Conservation (phyloP, 225 moss, liverwort and hornwort genomes). For the Polytrichum commune region DNA sequence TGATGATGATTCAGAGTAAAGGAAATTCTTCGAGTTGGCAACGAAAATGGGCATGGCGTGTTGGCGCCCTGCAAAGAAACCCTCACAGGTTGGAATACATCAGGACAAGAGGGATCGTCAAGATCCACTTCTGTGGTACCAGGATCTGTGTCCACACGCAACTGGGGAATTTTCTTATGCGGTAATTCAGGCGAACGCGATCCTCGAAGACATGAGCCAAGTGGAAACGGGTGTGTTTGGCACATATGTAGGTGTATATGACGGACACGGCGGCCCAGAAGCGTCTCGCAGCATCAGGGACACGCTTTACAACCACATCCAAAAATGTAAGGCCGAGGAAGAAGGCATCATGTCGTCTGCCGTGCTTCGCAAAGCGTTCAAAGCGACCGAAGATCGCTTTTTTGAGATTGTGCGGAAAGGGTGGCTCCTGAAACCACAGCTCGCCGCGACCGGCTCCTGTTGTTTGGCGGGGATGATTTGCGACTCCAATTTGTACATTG, state of each 20-base stretch:
- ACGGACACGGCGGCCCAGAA: conserved; percentile 97
- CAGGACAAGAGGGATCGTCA: conserved; percentile 70
- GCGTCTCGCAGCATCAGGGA: conserved; percentile 86
- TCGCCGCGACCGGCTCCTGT: conserved; percentile 92
- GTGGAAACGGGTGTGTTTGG: conserved; percentile 84
- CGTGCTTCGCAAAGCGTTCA: conserved; percentile 69
- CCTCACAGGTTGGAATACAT: conserved; percentile 36
- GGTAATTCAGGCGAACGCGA: conserved; percentile 89
- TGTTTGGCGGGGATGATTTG: conserved; percentile 75
- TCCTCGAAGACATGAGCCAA: conserved; percentile 88
- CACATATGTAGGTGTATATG: conserved; percentile 90
- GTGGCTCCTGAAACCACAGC: conserved; percentile 80
- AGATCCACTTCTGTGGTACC: conserved; percentile 86
- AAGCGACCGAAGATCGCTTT: conserved; percentile 75
- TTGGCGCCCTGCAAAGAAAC: conserved; percentile 80
- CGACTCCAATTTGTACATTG: conserved; percentile 74
- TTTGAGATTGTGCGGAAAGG: conserved; percentile 57
- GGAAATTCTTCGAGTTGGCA: conserved; percentile 87
- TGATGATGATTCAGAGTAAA: conserved; percentile 13
- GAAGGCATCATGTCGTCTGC: conserved; percentile 66
- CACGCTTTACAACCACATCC: conserved; percentile 44
- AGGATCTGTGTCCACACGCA: conserved; percentile 69
- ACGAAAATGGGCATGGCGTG: conserved; percentile 98
- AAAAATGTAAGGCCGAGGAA: conserved; percentile 50
- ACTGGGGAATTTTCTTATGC: conserved; percentile 84